Evolutionary conservation across 2,329 filamentous ascomycete genomes (phyloP), one percentile per base, ranked within the genome.

Genomic region (Sporothrix pallida): DNA sequence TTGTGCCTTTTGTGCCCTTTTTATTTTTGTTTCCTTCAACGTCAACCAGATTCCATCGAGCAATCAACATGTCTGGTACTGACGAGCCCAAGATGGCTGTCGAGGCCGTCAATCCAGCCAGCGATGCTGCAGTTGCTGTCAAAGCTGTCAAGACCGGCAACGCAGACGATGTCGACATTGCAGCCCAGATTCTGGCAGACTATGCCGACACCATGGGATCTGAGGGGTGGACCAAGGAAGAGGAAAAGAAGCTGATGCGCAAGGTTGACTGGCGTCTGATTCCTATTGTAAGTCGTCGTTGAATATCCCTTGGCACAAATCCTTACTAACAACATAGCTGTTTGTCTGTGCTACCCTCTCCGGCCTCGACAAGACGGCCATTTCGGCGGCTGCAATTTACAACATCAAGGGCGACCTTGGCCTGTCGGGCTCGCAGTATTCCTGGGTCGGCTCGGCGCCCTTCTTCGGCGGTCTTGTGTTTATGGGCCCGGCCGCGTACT

Each of bases 371-470:
- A 77, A 78, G 69, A 75, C 74, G 7, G 76, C 77, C 65, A 76
- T 79, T 50, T 76, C 77, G 12, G 76, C 78, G 2, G 76, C 78
- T n/a, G 78, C 77, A 23, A 78, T 77, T 70, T 78, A 78, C 60
- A 75, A 76, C 60, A 74, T 79, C 71, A 76, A 78, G 52, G 58
- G 70, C 1, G 78, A 78, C 68, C 54, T 77, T 26, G 62, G 77
- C 54, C 75, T 77, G 4, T 75, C 75, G 2, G 79, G 79, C 9
- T 74, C 77, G 17, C 74, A 80, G 69, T 80, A 79, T 73, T 78
- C 77, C 1, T 79, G 77, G 78, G 71, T 76, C 37, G 77, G 78
- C 20, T 75, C 75, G 4, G 76, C 77, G 17, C 76, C 77, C 31
- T 78, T 76, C 74, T 78, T 78, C 42, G 75, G 77, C 26, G 76